phyloP scores from a whole-genome alignment of 306 rosid genomes.

The Sophora flavescens region DNA sequence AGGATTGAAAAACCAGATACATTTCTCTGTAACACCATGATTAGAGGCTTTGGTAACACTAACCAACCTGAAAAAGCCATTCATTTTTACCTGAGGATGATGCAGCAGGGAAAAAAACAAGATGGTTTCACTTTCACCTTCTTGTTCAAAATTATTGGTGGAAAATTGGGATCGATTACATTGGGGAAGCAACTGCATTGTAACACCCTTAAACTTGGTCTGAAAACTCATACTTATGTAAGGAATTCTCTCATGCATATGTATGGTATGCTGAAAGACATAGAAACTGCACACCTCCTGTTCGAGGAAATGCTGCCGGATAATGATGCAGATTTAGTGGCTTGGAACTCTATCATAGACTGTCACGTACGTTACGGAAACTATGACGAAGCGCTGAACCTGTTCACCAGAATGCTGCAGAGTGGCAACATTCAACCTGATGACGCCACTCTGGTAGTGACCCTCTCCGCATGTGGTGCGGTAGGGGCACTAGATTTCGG shows the following conservation, averaged over 20 bases:
- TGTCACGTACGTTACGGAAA: slow-evolving; percentile 56
- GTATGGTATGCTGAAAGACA: slow-evolving; percentile 65
- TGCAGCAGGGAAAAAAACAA: slow-evolving; percentile 40
- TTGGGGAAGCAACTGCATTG: slow-evolving; percentile 72
- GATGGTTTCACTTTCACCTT: slow-evolving; percentile 79
- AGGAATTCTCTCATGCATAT: slow-evolving; percentile 76
- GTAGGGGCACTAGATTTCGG: slow-evolving; percentile 70
- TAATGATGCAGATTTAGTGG: slow-evolving; percentile 60
- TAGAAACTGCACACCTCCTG: slow-evolving; percentile 58
- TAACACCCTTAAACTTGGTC: slow-evolving; percentile 55
- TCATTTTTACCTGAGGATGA: slow-evolving; percentile 57
- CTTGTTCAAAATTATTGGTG: slow-evolving; percentile 62
- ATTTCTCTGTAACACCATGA: slow-evolving; percentile 77
- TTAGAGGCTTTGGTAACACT: slow-evolving; percentile 72
- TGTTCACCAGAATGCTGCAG: slow-evolving; percentile 63
- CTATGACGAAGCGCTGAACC: slow-evolving; percentile 56
- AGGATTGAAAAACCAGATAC: slow-evolving; percentile 63
- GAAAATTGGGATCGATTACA: slow-evolving; percentile 43
- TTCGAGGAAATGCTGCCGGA: slow-evolving; percentile 61
- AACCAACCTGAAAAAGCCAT: slow-evolving; percentile 53
- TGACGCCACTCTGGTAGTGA: slow-evolving; percentile 66
- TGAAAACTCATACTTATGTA: slow-evolving; percentile 63
- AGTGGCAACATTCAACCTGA: slow-evolving; percentile 55
- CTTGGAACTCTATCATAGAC: slow-evolving; percentile 76
- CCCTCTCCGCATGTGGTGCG: slow-evolving; percentile 72